Evolutionary conservation across 2,329 filamentous ascomycete species (phyloP).

Genomic region (Fusarium sp.): DNA sequence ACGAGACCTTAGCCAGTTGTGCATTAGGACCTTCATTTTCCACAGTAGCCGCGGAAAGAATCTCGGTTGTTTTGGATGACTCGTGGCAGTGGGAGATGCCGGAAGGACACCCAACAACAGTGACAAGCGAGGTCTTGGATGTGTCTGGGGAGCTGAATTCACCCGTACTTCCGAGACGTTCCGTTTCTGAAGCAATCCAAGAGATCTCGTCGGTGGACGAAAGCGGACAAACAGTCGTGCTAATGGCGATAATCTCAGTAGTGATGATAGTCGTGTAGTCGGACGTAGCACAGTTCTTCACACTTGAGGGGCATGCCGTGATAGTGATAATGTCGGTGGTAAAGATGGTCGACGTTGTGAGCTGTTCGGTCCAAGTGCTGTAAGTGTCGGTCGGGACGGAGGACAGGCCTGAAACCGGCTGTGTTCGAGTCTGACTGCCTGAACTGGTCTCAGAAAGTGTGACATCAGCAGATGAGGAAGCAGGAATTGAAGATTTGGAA

Average conservation of each 20-base stretch:
- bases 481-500: not conserved
- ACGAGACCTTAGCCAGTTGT: not conserved
- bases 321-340: not conserved
- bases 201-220: not conserved
- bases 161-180: not conserved
- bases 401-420: not conserved
- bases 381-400: not conserved
- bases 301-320: not conserved
- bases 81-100: not conserved
- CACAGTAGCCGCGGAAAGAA: not conserved
- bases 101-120: not conserved
- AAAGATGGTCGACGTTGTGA: not conserved
- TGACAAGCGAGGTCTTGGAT: not conserved
- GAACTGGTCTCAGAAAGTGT: not conserved
- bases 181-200: not conserved
- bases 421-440: not conserved
- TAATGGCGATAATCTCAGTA: not conserved
- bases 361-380: not conserved
- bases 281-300: not conserved
- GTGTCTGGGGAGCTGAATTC: not conserved
- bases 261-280: not conserved
- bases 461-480: not conserved
- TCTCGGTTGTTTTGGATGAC: not conserved
- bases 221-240: not conserved
- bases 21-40: not conserved